Percentiles rank a stretch among this genome's conserved stretches.
Evolutionary conservation across 2,329 filamentous ascomycete species (phyloP).

Genomic region (Daldinia sp.): DNA sequence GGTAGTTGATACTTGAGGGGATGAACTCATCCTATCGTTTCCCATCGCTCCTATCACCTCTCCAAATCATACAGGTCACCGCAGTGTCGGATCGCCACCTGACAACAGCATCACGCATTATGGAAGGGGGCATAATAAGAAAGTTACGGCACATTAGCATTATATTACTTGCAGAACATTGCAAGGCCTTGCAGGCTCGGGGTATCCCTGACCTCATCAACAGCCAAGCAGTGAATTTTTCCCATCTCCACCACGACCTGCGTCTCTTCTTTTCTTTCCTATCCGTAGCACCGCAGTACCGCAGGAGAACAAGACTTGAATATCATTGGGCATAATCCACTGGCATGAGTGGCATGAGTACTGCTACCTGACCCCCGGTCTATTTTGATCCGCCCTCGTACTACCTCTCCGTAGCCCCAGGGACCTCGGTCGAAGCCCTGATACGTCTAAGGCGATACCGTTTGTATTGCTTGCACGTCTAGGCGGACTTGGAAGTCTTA

Average conservation of each 20-base stretch:
- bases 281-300: too few species aligned
- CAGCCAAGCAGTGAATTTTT: constrained; percentile 38
- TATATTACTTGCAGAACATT: constrained; percentile 42
- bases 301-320: constrained; percentile 37
- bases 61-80: constrained; percentile 13
- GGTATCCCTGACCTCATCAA: constrained; percentile 35
- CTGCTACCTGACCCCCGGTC: constrained; percentile 44
- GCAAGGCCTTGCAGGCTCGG: constrained; percentile 35
- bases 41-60: too few species aligned
- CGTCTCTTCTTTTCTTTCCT: constrained; percentile 40
- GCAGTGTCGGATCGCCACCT: constrained; percentile 30
- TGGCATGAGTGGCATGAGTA: constrained; percentile 47
- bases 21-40: constrained; percentile 3
- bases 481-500: too few species aligned
- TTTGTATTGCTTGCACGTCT: too few species aligned
- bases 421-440: constrained; percentile 29
- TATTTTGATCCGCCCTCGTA: constrained; percentile 39
- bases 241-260: constrained; percentile 44
- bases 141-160: constrained; percentile 33
- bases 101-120: constrained; percentile 28
- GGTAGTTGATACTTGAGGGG: constrained; percentile 5
- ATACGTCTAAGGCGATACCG: constrained; percentile 30
- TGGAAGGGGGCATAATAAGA: constrained; percentile 10
- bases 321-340: constrained; percentile 49
- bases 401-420: constrained; percentile 26